Conservation (phyloP, 2,329 filamentous ascomycete species). For the Cladosporium halotolerans region DNA sequence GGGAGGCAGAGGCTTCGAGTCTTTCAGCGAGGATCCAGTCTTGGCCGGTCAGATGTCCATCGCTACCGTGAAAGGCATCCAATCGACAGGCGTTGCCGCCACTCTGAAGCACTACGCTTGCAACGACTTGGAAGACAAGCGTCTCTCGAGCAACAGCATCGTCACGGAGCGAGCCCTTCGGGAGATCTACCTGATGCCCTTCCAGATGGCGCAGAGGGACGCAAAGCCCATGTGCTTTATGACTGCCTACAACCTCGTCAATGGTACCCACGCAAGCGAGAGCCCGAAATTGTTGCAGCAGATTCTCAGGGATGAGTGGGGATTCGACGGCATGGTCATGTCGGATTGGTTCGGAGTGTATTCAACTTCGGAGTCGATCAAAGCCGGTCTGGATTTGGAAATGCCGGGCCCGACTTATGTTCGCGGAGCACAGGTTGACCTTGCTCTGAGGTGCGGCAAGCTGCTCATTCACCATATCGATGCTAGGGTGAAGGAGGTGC, state of each 20-base stretch:
- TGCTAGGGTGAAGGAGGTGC: constrained; percentile 53
- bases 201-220: constrained; percentile 58
- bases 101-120: constrained; percentile 73
- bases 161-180: constrained; percentile 60
- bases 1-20: constrained; percentile 82
- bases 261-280: constrained; percentile 62
- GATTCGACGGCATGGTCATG: constrained; percentile 52
- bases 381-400: constrained; percentile 72
- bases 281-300: constrained; percentile 60
- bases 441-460: constrained; percentile 25
- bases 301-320: constrained; percentile 65
- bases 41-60: constrained; percentile 68
- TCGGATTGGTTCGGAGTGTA: constrained; percentile 78
- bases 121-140: constrained; percentile 68
- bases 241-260: constrained; percentile 69
- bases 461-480: constrained; percentile 40
- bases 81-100: constrained; percentile 66
- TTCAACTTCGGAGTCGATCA: constrained; percentile 58
- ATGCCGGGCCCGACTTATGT: constrained; percentile 71
- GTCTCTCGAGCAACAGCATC: constrained; percentile 58
- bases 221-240: constrained; percentile 46
- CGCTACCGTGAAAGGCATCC: constrained; percentile 55
- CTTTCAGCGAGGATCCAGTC: constrained; percentile 75
- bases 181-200: constrained; percentile 68
- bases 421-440: constrained; percentile 27